Percentiles rank a stretch among this genome's conserved stretches.
phyloP scores from a whole-genome alignment of 2,329 filamentous ascomycete genomes.

The Diaporthe aspalathi region DNA sequence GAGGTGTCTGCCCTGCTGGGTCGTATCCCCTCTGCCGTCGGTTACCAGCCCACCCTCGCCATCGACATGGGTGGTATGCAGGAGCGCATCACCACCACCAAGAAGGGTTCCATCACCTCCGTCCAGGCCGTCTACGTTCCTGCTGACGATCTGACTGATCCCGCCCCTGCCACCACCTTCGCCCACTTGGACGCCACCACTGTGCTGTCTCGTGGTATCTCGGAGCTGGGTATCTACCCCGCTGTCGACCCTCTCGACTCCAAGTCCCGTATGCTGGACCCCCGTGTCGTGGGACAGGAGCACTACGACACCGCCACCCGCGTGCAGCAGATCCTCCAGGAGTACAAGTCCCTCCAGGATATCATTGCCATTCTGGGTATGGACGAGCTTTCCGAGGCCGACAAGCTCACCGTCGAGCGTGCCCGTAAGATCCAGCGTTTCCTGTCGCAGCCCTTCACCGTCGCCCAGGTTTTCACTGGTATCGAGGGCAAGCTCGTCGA shows the following conservation, averaged over 20 bases:
- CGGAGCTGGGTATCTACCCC: slow-evolving; percentile 99
- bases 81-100: slow-evolving; percentile 99
- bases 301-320: slow-evolving; percentile 95
- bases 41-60: slow-evolving; percentile 98
- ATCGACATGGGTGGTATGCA: slow-evolving; percentile 99
- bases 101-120: slow-evolving; percentile 99
- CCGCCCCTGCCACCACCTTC: slow-evolving; percentile 98
- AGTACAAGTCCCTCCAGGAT: slow-evolving; percentile 99
- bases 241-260: slow-evolving; percentile 99
- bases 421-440: slow-evolving; percentile 99
- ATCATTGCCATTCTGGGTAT: slow-evolving; percentile 99
- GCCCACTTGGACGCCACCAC: slow-evolving; percentile 99
- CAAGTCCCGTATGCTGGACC: slow-evolving; percentile 99
- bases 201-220: slow-evolving; percentile 99
- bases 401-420: slow-evolving; percentile 99
- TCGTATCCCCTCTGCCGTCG: slow-evolving; percentile 99
- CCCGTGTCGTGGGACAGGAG: slow-evolving; percentile 97
- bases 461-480: slow-evolving; percentile 82
- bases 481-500: slow-evolving; percentile 98
- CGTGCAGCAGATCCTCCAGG: slow-evolving; percentile 99
- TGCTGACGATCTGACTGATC: slow-evolving; percentile 99
- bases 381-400: slow-evolving; percentile 98
- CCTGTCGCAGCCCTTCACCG: slow-evolving; percentile 99
- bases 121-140: slow-evolving; percentile 99
- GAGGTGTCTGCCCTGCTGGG: slow-evolving; percentile 99